Evolutionary conservation across 2,329 filamentous ascomycete species (phyloP).

Genomic region (Aureobasidium sp.): DNA sequence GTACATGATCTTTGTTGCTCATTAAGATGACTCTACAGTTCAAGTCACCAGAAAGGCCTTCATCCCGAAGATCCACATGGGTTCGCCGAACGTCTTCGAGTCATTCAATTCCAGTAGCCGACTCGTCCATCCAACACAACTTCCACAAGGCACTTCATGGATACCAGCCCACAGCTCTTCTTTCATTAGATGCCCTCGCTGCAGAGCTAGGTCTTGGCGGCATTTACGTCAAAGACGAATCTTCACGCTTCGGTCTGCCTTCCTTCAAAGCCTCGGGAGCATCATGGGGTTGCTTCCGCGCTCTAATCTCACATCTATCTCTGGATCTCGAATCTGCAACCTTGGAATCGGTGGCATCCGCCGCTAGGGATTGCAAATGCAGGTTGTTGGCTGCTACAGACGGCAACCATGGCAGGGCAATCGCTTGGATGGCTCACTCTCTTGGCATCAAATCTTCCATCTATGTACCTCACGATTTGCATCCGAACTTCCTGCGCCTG

Average conservation of each 20-base stretch:
- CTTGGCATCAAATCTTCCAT: conserved; percentile 49
- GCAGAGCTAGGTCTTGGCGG: conserved; percentile 46
- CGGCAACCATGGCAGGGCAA: conserved; percentile 68
- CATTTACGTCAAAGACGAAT: conserved; percentile 65
- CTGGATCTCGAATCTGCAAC: background rate
- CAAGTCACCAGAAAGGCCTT: background rate
- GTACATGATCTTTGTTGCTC: background rate
- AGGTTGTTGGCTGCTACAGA: conserved; percentile 58
- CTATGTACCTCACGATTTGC: conserved; percentile 54
- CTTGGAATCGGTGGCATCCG: conserved; percentile 16
- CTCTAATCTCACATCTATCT: conserved; percentile 30
- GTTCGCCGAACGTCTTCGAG: background rate
- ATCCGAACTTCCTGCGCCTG: conserved; percentile 41
- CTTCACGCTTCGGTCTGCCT: conserved; percentile 56
- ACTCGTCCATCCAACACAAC: background rate
- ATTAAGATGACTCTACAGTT: background rate
- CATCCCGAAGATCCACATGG: background rate
- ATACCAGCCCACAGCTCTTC: conserved; percentile 49
- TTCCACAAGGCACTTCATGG: conserved; percentile 53
- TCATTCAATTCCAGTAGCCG: background rate
- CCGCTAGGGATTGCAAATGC: conserved; percentile 26
- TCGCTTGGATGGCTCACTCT: conserved; percentile 57
- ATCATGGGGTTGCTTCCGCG: conserved; percentile 60
- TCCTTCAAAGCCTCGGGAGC: conserved; percentile 76
- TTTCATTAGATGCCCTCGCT: conserved; percentile 46